Percentiles rank a stretch among this genome's conserved stretches.
Evolutionary conservation across 306 rosid species (phyloP).

Genomic region (Heteromeles arbutifolia): DNA sequence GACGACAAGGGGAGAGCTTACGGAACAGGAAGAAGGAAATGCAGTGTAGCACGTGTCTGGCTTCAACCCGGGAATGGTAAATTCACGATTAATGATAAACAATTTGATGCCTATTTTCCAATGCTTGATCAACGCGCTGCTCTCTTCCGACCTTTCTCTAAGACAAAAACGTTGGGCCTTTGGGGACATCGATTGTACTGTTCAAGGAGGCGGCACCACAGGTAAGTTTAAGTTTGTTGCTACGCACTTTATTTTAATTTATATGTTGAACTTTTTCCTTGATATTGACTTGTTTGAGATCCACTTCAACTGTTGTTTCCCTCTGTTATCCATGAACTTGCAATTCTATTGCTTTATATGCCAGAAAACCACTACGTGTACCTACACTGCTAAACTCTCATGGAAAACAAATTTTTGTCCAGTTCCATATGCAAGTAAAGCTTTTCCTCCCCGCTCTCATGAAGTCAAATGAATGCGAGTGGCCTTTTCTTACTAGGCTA

Average conservation of each 20-base stretch:
- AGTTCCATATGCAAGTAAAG: neutral
- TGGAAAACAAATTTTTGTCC: neutral
- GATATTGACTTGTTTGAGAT: neutral
- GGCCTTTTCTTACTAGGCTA: neutral
- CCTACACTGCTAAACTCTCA: neutral
- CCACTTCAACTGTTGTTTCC: neutral
- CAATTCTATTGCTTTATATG: neutral
- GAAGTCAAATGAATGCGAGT: neutral
- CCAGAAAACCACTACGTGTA: neutral
- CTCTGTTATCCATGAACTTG: neutral
- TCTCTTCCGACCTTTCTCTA: constrained; percentile 81
- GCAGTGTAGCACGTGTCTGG: constrained; percentile 93
- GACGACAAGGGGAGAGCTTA: constrained; percentile 89
- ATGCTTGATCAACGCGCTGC: too few relatives aligned
- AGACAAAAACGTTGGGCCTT: constrained; percentile 90
- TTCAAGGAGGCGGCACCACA: constrained; percentile 92
- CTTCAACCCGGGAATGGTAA: constrained; percentile 84
- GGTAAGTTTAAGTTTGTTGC: constrained; percentile 37
- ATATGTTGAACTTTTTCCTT: constrained; percentile 1
- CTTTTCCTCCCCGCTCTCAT: neutral
- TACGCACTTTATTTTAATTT: neutral
- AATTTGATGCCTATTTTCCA: constrained; percentile 86
- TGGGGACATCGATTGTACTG: constrained; percentile 80
- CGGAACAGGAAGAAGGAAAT: constrained; percentile 95
- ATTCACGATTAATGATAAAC: constrained; percentile 68